Percentiles rank a stretch among this genome's conserved stretches.
Evolutionary conservation across 1,284 basidiomycete genomes (phyloP).

Genomic region (Nidula niveotomentosa): DNA sequence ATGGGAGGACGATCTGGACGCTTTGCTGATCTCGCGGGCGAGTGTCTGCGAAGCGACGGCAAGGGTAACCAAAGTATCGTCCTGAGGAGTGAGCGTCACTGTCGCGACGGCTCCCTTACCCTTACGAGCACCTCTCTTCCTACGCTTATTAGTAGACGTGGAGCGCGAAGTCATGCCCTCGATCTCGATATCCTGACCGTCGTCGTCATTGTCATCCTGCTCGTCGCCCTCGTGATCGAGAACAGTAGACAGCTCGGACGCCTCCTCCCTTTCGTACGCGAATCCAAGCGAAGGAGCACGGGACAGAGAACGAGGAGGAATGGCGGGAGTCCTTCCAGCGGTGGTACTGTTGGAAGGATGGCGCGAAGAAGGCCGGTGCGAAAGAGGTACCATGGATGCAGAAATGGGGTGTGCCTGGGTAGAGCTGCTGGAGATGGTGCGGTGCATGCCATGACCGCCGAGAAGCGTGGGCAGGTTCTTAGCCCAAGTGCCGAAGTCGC

Average conservation of each 20-base stretch:
- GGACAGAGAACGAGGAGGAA: slow-evolving; percentile 54
- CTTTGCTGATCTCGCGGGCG: slow-evolving; percentile 79
- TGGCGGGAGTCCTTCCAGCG: slow-evolving; percentile 45
- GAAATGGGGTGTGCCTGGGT: slow-evolving; percentile 62
- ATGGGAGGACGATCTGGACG: slow-evolving; percentile 37
- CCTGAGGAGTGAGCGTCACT: slow-evolving; percentile 33
- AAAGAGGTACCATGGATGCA: slow-evolving; percentile 55
- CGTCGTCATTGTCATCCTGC: slow-evolving; percentile 33
- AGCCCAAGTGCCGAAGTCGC: slow-evolving; percentile 87
- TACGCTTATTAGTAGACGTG: slow-evolving; percentile 68
- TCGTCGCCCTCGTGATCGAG: slow-evolving; percentile 51
- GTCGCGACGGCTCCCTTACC: slow-evolving; percentile 46
- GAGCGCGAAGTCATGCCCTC: slow-evolving; percentile 48
- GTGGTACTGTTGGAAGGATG: slow-evolving; percentile 44
- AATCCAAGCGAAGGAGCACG: slow-evolving; percentile 60
- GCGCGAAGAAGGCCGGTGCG: slow-evolving; percentile 66
- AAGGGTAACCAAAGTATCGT: slow-evolving; percentile 65
- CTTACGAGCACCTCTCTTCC: slow-evolving; percentile 80
- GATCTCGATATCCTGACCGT: slow-evolving; percentile 19
- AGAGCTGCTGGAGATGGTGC: slow-evolving; percentile 55
- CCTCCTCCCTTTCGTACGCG: slow-evolving; percentile 47
- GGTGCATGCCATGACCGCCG: slow-evolving; percentile 42
- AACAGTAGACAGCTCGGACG: slow-evolving; percentile 45
- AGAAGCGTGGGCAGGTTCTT: slow-evolving; percentile 78
- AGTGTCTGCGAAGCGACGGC: slow-evolving; percentile 81